Base-by-base conservation (phyloP, 805 yeast genomes). In the Grigorovia humatica region DNA sequence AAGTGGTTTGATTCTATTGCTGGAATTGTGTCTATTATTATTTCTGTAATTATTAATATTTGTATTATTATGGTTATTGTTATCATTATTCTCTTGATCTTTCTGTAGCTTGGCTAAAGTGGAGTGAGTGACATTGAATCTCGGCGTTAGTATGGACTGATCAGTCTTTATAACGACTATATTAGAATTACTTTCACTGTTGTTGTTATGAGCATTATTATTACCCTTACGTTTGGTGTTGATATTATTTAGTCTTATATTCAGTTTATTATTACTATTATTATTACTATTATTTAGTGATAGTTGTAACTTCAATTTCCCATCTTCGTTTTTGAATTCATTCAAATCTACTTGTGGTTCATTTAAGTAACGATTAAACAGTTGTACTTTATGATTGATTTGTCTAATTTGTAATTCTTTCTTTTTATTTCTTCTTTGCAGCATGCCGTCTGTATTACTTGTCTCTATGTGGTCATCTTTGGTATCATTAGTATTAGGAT, bases 1-100 rank as follows among this genome's bases (percentile, higher is more conserved):
- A 29, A 55, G 42, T 20, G 54, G 50, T 45, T 55, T 52, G n/a
- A 44, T 46, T 20, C 47, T 40, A n/a, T 27, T 42, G 29, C 46
- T 30, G n/a, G n/a, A n/a, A n/a, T n/a, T 3, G 27, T 23, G 27
- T 23, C 6, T 13, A 9, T 9, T 32, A 12, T 32, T 32, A 32
- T 13, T 9, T 9, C 8, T 32, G n/a, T n/a, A n/a, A n/a, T n/a
- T n/a, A n/a, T n/a, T n/a, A 35, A 12, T 35, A 35, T 35, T 35
- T 8, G n/a, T 38, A 13, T 38, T 8, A 38, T 38, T 38, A 8
- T 38, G n/a, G 11, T 9, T 35, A 9, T 38, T 8, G 12, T 38
- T 15, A 15, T 38, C n/a, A 38, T 8, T 38, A 15, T 2, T n/a
- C 4, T n/a, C 17, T 15, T 38, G 42, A 8, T 38, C 15, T 38